Evolutionary conservation across 2,329 filamentous ascomycete species (phyloP), one percentile per base, ranked within the genome.

Genomic region (Emericellopsis cladophorae): DNA sequence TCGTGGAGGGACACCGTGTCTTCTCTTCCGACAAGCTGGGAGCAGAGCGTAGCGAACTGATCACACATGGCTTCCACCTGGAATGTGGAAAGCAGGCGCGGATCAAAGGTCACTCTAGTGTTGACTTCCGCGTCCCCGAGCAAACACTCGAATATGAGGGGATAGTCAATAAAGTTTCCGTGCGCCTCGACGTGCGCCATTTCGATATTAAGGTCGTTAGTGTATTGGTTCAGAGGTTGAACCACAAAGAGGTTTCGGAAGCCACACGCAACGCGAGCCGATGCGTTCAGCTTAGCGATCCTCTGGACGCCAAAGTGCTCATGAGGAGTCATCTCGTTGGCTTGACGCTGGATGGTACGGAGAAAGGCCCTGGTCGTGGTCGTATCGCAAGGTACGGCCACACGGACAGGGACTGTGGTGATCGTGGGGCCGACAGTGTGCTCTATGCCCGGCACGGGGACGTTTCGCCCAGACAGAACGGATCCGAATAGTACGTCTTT

Each of bases 241-340:
- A 46, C 42, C 9, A 52, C 48, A 9, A 54, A 35, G n/a, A 50
- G 42, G 10, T 42, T 51, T 16, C 43, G 37, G 34, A 52, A 51
- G 12, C 51, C 45, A 22, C 46, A 48, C 6, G 48, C 46, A 10
- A 42, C 42, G 23, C 42, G 40, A 9, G 45, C 42, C 9, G 39
- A 43, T 10, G 42, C 11, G 23, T 35, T 45, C 4, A 51, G 32
- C 32, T 40, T 7, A 18, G 39, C 39, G 11, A 40, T 40, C 6
- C 34, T 41, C 14, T 36, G 14, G 16, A 36, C 21, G 12, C 40
- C 40, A 18, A 41, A 41, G 22, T 37, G 40, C 34, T 41, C 40
- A 18, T 33, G 26, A 7, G 32, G 16, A 3, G 36, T 24, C 12
- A 14, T 16, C 31, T 12, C 11, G 31, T 45, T 45, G 10, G 42